Base-by-base conservation (phyloP, 1,284 basidiomycete genomes). In the Fereydounia khargensis region DNA sequence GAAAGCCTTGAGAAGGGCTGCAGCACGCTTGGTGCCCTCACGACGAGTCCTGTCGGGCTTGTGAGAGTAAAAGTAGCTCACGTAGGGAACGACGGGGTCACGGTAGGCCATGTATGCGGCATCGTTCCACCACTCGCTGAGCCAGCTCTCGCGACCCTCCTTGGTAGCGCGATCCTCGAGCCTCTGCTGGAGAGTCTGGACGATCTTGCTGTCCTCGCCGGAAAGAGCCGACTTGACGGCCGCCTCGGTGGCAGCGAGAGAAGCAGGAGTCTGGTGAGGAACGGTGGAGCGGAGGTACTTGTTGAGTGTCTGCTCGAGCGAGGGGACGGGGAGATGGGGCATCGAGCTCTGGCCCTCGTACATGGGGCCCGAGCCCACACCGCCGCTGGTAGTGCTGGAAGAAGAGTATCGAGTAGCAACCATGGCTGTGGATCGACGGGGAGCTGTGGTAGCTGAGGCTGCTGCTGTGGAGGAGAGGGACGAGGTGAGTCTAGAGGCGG, bases 81-180 rank as follows among this genome's bases (percentile, higher is more conserved):
- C 91, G 69, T 86, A 89, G 18, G 94, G 90, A 20, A 96, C 86
- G 27, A 96, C 88, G 5, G 92, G 86, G 65, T 95, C 89, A 36
- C 89, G 82, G 54, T 72, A 71, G 28, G 51, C 50, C 62, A 75
- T 74, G 73, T 82, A 82, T 19, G 91, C 92, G 8, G 78, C 83
- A 32, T 96, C 89, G 77, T 97, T 95, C 94, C 94, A 99, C 94
- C 94, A 98, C 47, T 95, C 90, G 43, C 83, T 82, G 24, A 99
- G 81, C 94, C 94, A 99, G 79, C 82, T 92, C 63, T 83, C 83
- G 49, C 76, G 78, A 18, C 76, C 76, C 30, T 76, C 70, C 42
- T 64, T 61, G 28, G 35, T 54, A 0, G 89, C 89, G 4, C 91
- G 83, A 21, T 82, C 80, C 70, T 89, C 80, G 30, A 97, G 81